Evolutionary conservation across 257 asterid species (phyloP).

Genomic region (Plantago elongata): DNA sequence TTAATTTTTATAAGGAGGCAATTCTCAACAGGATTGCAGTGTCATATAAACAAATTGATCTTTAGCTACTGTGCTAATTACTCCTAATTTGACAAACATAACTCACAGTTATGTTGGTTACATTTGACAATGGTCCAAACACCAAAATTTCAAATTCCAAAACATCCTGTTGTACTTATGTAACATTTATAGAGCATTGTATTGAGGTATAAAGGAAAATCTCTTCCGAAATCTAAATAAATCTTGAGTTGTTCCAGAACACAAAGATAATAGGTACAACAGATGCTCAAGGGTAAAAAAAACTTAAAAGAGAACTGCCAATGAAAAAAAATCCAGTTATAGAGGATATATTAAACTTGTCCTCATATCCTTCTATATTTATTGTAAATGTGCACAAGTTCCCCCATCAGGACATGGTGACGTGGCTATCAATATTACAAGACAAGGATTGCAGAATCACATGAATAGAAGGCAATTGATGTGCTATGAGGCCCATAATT

Average conservation of each 20-base stretch:
- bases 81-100: too few relatives aligned
- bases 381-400: neutral
- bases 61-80: too few relatives aligned
- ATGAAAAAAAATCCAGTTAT: neutral
- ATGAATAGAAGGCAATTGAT: neutral
- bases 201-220: neutral
- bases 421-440: slow-evolving; percentile 10
- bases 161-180: neutral
- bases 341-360: neutral
- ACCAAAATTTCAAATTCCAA: neutral
- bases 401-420: neutral
- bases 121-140: neutral
- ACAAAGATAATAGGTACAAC: neutral
- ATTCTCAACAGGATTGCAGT: too few relatives aligned
- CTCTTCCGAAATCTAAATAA: neutral
- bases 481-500: slow-evolving; percentile 6
- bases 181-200: neutral
- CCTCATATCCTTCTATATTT: neutral
- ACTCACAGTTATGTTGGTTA: too few relatives aligned
- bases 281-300: neutral
- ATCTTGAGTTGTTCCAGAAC: neutral
- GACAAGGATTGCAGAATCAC: slow-evolving; percentile 3
- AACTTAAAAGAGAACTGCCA: neutral
- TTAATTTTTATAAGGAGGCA: too few relatives aligned
- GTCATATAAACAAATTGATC: too few relatives aligned